A percentile compares a stretch with the other conserved stretches of the same genome.
Conservation (phyloP, 148 eudicot genomes). For the Persicaria maculosa region DNA sequence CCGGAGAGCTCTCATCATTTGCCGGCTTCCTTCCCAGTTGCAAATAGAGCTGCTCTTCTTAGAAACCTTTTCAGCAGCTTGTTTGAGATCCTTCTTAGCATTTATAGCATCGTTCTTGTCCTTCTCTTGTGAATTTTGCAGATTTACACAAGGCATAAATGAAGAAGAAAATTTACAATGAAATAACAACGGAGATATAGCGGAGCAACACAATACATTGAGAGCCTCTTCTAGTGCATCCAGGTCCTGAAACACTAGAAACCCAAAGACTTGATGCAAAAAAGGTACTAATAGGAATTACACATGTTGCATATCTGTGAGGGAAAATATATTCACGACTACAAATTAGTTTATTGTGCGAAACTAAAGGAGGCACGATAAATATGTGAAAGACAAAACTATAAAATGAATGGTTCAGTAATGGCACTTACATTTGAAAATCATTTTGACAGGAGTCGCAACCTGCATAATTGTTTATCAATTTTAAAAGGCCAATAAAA, state of each 20-base stretch:
- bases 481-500: not conserved
- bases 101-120: constrained; percentile 45
- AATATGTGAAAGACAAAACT: not conserved
- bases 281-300: constrained; percentile 82
- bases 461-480: constrained; percentile 42
- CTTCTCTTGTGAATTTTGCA: constrained; percentile 32
- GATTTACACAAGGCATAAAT: constrained; percentile 12
- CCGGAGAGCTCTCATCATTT: constrained; percentile 11
- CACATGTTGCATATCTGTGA: constrained; percentile 69
- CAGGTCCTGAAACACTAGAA: constrained; percentile 32
- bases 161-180: not conserved
- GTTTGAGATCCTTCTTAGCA: constrained; percentile 13
- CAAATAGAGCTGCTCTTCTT: constrained; percentile 56
- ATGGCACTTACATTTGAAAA: constrained; percentile 68
- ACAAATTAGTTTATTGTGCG: not conserved
- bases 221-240: constrained; percentile 56
- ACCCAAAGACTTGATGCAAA: constrained; percentile 84
- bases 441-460: constrained; percentile 93
- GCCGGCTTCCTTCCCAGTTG: constrained; percentile 23
- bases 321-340: not conserved
- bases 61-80: not conserved
- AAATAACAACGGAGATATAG: not conserved
- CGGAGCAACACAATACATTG: constrained; percentile 32
- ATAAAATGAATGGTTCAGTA: not conserved
- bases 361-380: constrained; percentile 12